Evolutionary conservation across 2,329 filamentous ascomycete genomes (phyloP).

Genomic region (Cladophialophora chaetospira): DNA sequence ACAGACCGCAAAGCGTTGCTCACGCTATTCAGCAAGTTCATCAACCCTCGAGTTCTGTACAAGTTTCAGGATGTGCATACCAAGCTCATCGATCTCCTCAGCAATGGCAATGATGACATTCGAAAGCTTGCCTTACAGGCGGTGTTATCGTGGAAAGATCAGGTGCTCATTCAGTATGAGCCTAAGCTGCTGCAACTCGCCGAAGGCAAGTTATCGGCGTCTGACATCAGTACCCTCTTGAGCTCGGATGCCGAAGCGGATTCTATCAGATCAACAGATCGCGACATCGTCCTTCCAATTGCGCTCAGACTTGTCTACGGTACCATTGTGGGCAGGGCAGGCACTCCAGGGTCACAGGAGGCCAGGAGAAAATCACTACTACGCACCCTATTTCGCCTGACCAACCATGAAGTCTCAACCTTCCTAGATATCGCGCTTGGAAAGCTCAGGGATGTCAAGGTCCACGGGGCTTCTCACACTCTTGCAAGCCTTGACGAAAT

Average conservation of each 20-base stretch:
- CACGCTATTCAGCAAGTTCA: constrained; percentile 77
- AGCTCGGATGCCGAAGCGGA: constrained; percentile 67
- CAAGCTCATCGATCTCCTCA: constrained; percentile 72
- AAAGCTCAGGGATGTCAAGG: constrained; percentile 61
- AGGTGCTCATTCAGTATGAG: constrained; percentile 73
- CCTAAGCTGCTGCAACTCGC: constrained; percentile 84
- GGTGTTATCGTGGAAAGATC: constrained; percentile 85
- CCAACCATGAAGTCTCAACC: constrained; percentile 70
- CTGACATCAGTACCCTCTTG: constrained; percentile 88
- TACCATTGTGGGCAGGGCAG: constrained; percentile 79
- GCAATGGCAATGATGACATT: constrained; percentile 86
- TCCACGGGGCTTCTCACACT: constrained; percentile 55
- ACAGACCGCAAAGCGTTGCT: constrained; percentile 81
- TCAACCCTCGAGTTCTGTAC: constrained; percentile 82
- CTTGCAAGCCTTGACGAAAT: constrained; percentile 55
- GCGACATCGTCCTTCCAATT: constrained; percentile 75
- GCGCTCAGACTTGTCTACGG: constrained; percentile 87
- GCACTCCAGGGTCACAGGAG: constrained; percentile 75
- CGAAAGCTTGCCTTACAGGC: constrained; percentile 84
- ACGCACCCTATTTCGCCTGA: constrained; percentile 76
- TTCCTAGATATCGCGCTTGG: constrained; percentile 85
- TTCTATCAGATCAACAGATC: constrained; percentile 72
- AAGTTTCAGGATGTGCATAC: constrained; percentile 74
- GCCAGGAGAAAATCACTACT: constrained; percentile 73
- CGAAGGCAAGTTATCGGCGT: constrained; percentile 88